phyloP scores from a whole-genome alignment of 2,329 filamentous ascomycete genomes.

The Xylogone sp. region DNA sequence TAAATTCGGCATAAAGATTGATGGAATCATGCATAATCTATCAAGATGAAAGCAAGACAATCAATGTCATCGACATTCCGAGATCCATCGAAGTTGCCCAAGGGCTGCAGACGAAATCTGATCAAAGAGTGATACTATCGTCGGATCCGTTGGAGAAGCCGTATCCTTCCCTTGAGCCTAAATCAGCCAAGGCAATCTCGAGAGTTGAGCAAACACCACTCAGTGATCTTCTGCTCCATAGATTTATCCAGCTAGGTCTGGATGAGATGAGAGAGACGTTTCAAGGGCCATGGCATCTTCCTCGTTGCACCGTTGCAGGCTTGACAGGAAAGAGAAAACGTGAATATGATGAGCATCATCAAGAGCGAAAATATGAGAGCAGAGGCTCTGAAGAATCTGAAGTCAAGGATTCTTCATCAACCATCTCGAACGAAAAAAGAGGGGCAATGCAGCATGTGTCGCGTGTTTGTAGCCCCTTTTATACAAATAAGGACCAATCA shows the following conservation, averaged over 20 bases:
- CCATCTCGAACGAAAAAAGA: not conserved
- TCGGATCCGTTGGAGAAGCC: constrained; percentile 34
- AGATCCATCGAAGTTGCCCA: constrained; percentile 66
- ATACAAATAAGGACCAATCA: not conserved
- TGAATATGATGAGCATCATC: not conserved
- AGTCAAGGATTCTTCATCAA: not conserved
- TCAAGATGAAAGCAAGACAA: constrained; percentile 43
- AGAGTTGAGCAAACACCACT: constrained; percentile 12
- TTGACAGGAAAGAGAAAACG: not conserved
- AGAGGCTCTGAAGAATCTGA: too few species aligned
- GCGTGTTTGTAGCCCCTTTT: not conserved
- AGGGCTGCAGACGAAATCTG: constrained; percentile 17
- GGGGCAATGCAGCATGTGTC: not conserved
- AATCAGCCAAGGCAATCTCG: constrained; percentile 32
- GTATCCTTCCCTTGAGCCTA: constrained; percentile 51
- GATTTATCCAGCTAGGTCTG: constrained; percentile 22
- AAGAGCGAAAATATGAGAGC: not conserved
- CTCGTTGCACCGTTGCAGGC: constrained; percentile 12
- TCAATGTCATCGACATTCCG: constrained; percentile 66
- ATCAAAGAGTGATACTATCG: constrained; percentile 30
- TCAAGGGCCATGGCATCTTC: constrained; percentile 30
- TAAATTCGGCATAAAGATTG: not conserved
- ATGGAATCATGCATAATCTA: constrained; percentile 43
- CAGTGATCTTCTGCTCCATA: constrained; percentile 22
- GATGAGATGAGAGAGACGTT: constrained; percentile 14